A percentile compares a stretch with the other conserved stretches of the same genome.
Evolutionary conservation across 306 rosid genomes (phyloP).

Genomic region (Pyrus bretschneideri): DNA sequence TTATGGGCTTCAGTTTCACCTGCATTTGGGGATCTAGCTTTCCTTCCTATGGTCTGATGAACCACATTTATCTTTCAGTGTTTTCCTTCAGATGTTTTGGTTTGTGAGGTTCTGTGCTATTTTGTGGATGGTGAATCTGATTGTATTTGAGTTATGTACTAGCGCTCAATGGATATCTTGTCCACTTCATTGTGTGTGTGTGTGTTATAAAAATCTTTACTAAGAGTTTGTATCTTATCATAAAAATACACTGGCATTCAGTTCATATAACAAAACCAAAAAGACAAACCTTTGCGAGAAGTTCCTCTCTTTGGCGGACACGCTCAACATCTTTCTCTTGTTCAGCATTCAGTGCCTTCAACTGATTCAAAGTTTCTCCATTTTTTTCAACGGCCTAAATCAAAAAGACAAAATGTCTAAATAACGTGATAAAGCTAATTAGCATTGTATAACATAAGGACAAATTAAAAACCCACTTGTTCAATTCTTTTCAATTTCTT

Average conservation of each 20-base stretch:
- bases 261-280: slow-evolving; percentile 7
- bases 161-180: background rate
- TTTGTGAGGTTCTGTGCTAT: background rate
- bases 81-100: background rate
- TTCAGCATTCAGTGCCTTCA: slow-evolving; percentile 71
- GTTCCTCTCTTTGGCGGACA: slow-evolving; percentile 84
- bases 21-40: background rate
- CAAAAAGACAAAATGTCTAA: background rate
- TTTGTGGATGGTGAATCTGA: background rate
- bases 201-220: background rate
- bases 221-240: background rate
- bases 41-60: background rate
- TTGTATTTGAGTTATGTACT: background rate
- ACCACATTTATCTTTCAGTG: background rate
- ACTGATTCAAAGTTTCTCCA: slow-evolving; percentile 71
- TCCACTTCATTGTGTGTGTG: background rate
- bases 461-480: slow-evolving; percentile 39
- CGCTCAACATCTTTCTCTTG: slow-evolving; percentile 89
- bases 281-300: slow-evolving; percentile 58
- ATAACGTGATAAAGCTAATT: background rate
- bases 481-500: slow-evolving; percentile 64
- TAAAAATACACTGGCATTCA: background rate
- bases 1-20: background rate
- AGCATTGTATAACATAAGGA: background rate
- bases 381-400: slow-evolving; percentile 77